These are phyloP conservation scores for Daldinia concentrica DNA, from an alignment of 495 filamentous ascomycete species.

Conservation along the genomic window DNA sequence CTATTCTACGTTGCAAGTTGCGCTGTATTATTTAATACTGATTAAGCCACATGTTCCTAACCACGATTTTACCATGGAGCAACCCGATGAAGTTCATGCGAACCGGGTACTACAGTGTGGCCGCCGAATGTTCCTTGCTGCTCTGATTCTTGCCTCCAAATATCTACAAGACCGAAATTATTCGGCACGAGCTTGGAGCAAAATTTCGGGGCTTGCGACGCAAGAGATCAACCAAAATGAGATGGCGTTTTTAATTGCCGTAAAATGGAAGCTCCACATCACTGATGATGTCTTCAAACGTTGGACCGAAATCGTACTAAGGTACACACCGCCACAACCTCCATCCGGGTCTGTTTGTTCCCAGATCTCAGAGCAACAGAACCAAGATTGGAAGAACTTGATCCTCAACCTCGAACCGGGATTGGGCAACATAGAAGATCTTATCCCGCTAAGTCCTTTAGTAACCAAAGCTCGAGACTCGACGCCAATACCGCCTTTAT, in stretches of 20 bases:
- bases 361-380: conserved; percentile 55
- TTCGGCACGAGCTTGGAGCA: conserved; percentile 96
- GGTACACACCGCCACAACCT: conserved; percentile 76
- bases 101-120: conserved; percentile 92
- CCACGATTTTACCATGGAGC: conserved; percentile 85
- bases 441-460: conserved; percentile 48
- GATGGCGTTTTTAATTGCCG: conserved; percentile 87
- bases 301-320: conserved; percentile 91
- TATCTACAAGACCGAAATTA: conserved; percentile 98
- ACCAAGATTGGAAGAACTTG: conserved; percentile 75
- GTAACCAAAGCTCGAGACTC: conserved; percentile 38
- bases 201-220: conserved; percentile 91
- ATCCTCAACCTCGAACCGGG: conserved; percentile 83
- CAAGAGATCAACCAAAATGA: conserved; percentile 96
- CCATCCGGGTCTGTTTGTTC: conserved; percentile 61
- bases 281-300: conserved; percentile 85
- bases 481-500: conserved; percentile 48
- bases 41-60: conserved; percentile 90
- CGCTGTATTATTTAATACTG: conserved; percentile 93
- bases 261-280: conserved; percentile 95
- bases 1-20: conserved; percentile 96
- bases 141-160: conserved; percentile 92
- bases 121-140: conserved; percentile 95
- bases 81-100: conserved; percentile 75
- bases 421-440: conserved; percentile 68